Evolutionary conservation across 2,329 filamentous ascomycete genomes (phyloP), one percentile per base, ranked within the genome.

Genomic region (Aspergillus brasiliensis): DNA sequence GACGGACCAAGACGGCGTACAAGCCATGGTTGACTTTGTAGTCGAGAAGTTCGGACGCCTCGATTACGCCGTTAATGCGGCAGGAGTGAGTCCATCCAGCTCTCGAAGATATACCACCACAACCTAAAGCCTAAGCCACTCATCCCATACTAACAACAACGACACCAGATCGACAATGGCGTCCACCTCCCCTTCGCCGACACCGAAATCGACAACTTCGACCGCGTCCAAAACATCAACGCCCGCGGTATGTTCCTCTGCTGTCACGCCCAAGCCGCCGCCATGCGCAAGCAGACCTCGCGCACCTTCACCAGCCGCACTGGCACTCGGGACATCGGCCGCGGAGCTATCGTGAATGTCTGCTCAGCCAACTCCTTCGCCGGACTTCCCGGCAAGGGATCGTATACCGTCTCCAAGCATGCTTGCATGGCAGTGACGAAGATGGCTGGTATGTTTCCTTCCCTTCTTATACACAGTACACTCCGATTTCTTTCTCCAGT

Each of bases 361-460:
- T 42, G 51, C 3, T 59, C 51, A 4, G 31, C 51, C 11, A 55
- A 59, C n/a, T 21, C 25, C 8, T 55, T 55, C 28, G 51, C 42
- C 3, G 51, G 51, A 1, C 4, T 55, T 6, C 57, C 57, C 5
- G 44, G 57, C 2, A 59, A 55, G 17, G 28, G 13, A 17, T 48
- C 42, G 6, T 59, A 59, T 49, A 55, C 51, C 4, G 27, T 55
- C 7, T 59, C 57, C 1, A 59, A 59, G 25, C 51, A 59, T 54
- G 57, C 57, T 8, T 34, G 28, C 27, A 55, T 55, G 21, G 57
- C 19, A 2, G 25, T 59, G 31, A 55, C 44, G 4, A 55, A 55
- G 44, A 55, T 55, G 57, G 37, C 31, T 11, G 57, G 51, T 46
- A 44, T 34, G 38, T 42, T 44, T 27, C 19, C 1, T 19, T 11